These are phyloP conservation scores for Lindgomyces ingoldianus DNA, from an alignment of 495 filamentous ascomycete species.

Conservation along the genomic window DNA sequence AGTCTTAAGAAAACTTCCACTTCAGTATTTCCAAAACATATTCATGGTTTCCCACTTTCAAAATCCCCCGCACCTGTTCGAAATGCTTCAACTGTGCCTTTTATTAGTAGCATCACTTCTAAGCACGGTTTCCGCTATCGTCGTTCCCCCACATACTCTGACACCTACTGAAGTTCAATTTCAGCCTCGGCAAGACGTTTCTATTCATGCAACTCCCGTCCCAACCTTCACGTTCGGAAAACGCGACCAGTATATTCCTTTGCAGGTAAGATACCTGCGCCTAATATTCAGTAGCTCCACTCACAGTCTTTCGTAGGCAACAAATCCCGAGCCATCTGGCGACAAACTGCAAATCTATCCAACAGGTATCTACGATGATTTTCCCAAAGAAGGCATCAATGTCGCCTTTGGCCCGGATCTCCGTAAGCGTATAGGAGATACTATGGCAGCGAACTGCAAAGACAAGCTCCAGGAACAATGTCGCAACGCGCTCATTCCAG, in stretches of 20 bases:
- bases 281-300: no score
- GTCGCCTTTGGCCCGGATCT: conserved; percentile 3
- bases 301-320: background rate
- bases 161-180: background rate
- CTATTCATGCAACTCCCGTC: background rate
- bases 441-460: background rate
- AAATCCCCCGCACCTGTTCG: no score
- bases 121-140: no score
- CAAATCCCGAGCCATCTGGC: conserved; percentile 1
- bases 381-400: background rate
- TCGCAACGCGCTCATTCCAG: background rate
- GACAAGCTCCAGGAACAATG: background rate
- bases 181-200: background rate
- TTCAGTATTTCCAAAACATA: no score
- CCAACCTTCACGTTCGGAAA: background rate
- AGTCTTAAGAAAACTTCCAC: no score
- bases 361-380: conserved; percentile 3
- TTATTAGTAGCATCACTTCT: no score
- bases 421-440: background rate
- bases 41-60: no score
- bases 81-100: no score
- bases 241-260: background rate
- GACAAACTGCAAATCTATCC: conserved; percentile 12
- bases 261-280: background rate
- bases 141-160: no score